Evolutionary conservation across 208 protist species (phyloP), one percentile per base, ranked within the genome.

Genomic region (Trypanosoma theileri): DNA sequence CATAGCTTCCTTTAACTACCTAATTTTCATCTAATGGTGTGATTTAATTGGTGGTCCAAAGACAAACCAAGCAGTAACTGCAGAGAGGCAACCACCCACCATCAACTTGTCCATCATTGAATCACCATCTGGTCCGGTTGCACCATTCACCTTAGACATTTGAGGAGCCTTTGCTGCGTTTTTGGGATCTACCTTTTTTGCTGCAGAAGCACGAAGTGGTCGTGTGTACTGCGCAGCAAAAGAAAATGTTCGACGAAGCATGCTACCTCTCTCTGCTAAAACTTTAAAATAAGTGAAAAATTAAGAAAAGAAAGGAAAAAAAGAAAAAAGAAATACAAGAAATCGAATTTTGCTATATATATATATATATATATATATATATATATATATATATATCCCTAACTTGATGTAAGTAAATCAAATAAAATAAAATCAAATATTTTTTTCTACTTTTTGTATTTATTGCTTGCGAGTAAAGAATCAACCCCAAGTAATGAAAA

Each of bases 41-140:
- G 87, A 75, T 50, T 91, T 72, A 1, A 84, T 73, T 16, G 81
- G 79, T 45, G 79, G 75, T 13, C 87, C 89, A 42, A 78, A 80
- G 24, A 81, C 59, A 73, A 79, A 85, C 89, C 89, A 95, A 16
- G 31, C 68, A 52, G 60, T 55, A 24, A 92, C 60, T n/a, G 70
- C 72, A 59, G 24, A 44, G 19, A 90, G 26, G 42, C 73, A 69
- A 1, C 50, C 77, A 22, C 63, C 67, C 19, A 92, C 67, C 17
- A 95, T 16, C 10, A 65, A 59, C 79, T 95, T 95, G 75, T 95
- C 89, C 2, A 88, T 52, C 8, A 83, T 19, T 10, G 84, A 84
- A 69, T 95, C 89, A 9, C 82, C 80, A n/a, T 80, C 75, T 22
- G 74, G 65, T 41, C 82, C 72, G 12, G 69, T 70, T 10, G 86